Percentiles rank a stretch among this genome's conserved stretches.
Evolutionary conservation across 2,329 filamentous ascomycete species (phyloP).

Genomic region (Aspergillus ruber): DNA sequence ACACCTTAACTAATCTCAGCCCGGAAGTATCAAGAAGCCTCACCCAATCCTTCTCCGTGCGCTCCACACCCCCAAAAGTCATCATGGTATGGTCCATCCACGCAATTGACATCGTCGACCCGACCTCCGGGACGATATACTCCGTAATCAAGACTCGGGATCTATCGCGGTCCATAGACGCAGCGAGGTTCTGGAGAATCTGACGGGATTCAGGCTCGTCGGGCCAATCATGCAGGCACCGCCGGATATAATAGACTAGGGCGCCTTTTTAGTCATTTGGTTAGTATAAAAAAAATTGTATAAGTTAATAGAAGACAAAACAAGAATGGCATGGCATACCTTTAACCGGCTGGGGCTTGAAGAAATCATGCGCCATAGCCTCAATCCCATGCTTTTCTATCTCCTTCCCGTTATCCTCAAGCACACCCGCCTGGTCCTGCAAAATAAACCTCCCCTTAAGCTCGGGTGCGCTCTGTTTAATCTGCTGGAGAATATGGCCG

Average conservation of each 20-base stretch:
- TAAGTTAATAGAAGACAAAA: neutral
- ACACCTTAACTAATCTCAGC: conserved; percentile 18
- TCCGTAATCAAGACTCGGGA: conserved; percentile 21
- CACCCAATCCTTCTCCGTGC: conserved; percentile 19
- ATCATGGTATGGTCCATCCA: conserved; percentile 21
- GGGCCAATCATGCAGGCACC: conserved; percentile 26
- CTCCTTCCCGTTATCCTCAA: conserved; percentile 8
- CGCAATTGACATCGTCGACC: conserved; percentile 11
- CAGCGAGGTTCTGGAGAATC: conserved; percentile 17
- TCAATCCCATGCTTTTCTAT: conserved; percentile 9
- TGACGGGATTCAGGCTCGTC: conserved; percentile 6
- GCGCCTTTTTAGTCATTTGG: conserved; percentile 10
- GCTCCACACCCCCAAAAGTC: conserved; percentile 19
- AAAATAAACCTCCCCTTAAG: conserved; percentile 16
- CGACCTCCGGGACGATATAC: conserved; percentile 18
- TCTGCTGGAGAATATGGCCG: conserved; percentile 11
- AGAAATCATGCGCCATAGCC: conserved; percentile 15
- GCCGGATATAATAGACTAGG: conserved; percentile 25
- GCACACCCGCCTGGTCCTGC: conserved; percentile 14
- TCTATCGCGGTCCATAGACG: conserved; percentile 14
- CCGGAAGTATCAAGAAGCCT: conserved; percentile 16
- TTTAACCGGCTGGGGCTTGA: conserved; percentile 15
- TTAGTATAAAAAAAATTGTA: neutral
- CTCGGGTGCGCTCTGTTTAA: conserved; percentile 5
- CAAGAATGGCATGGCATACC: conserved; percentile 4